Evolutionary conservation across 257 asterid genomes (phyloP), one percentile per base, ranked within the genome.

Genomic region (Gardenia jasminoides): DNA sequence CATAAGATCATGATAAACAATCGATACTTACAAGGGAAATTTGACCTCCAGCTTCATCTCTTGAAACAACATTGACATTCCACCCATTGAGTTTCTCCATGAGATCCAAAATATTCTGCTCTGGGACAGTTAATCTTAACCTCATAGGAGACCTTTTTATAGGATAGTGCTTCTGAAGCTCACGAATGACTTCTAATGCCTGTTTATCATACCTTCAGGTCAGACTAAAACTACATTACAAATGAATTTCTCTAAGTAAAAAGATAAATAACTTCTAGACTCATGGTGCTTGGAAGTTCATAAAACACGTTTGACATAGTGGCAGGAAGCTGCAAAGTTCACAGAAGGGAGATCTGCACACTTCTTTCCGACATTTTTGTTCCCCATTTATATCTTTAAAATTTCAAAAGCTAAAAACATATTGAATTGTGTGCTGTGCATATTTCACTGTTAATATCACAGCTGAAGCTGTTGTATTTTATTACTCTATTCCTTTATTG

Each of bases 111-210:
- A 70, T 83, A 79, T 85, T 82, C 82, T 86, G 89, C 74, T 76
- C 89, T 22, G 94, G 91, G 61, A 90, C 89, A 78, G 90, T 90
- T 78, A 91, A 83, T 67, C 97, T 89, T 79, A 93, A 84, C 86
- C 93, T 92, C 98, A 93, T 95, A 13, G 99, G 97, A 71, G 97
- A 89, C 76, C 99, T 89, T 79, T 92, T 93, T 76, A 95, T 85
- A 36, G 99, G 99, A 74, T 79, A 95, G 67, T 90, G 96, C 87
- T 93, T 95, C 81, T 92, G 97, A 86, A 95, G 97, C 88, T 93
- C 96, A 22, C 93, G 94, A 17, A 95, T 95, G 76, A 93, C 99
- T 75, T 93, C 99, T 82, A 95, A 70, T 70, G 98, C 98, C 99
- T 95, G 91, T 39, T 58, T 48, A 17, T 24, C 41, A 71, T 56